Conservation (phyloP, 768 basidiomycete genomes). For the Ramaria sp. region DNA sequence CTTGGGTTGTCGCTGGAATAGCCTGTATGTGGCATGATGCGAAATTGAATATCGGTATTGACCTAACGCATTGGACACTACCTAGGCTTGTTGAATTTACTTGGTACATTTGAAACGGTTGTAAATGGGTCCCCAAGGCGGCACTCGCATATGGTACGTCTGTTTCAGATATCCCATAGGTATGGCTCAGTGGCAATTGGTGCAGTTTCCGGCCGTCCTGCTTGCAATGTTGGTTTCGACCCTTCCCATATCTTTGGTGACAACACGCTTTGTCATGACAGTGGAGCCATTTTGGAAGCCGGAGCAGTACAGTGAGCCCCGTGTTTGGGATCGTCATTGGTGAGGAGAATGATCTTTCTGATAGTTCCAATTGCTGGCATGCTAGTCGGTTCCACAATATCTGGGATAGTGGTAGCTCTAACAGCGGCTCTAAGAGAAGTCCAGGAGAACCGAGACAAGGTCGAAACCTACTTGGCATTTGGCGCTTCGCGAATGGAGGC, state of each 20-base stretch:
- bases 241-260: constrained; percentile 69
- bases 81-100: constrained; percentile 57
- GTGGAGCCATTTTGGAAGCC: constrained; percentile 76
- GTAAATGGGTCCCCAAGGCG: constrained; percentile 70
- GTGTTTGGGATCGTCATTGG: neutral
- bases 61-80: neutral
- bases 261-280: constrained; percentile 65
- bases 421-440: constrained; percentile 66
- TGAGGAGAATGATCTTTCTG: neutral
- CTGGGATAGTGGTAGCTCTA: constrained; percentile 60
- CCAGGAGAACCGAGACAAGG: constrained; percentile 71
- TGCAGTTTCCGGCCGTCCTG: constrained; percentile 55
- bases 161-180: neutral
- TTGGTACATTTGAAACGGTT: constrained; percentile 73
- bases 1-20: constrained; percentile 66
- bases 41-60: neutral
- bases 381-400: constrained; percentile 74
- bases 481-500: constrained; percentile 80
- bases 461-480: constrained; percentile 78
- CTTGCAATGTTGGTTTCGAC: constrained; percentile 64
- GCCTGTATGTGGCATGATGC: constrained; percentile 39
- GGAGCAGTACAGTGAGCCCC: constrained; percentile 65
- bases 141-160: constrained; percentile 63
- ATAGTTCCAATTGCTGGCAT: constrained; percentile 78
- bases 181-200: constrained; percentile 2